Evolutionary conservation across 225 moss, liverwort and hornwort species (phyloP).

Genomic region (Antitrichia curtipendula): DNA sequence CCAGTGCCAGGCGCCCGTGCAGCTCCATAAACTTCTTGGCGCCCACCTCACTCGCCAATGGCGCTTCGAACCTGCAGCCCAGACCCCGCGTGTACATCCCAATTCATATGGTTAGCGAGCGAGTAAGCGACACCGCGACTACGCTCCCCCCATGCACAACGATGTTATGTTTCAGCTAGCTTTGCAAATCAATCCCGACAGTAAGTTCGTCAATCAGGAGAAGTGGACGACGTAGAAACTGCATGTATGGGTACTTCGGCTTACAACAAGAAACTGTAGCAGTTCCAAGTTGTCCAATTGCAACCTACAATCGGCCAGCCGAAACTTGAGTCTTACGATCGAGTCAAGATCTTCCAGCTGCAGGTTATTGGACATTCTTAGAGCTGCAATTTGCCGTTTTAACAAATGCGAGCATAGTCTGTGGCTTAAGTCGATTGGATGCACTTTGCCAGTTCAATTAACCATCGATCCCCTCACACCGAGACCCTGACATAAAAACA

Average conservation of each 20-base stretch:
- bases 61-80: constrained; percentile 8
- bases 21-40: constrained; percentile 27
- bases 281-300: not conserved
- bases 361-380: not conserved
- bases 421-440: not conserved
- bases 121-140: not conserved
- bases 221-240: not conserved
- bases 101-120: not conserved
- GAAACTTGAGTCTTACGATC: not conserved
- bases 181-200: not conserved
- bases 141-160: not conserved
- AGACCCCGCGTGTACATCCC: not conserved
- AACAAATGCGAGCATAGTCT: not conserved
- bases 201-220: not conserved
- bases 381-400: not conserved
- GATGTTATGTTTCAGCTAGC: not conserved
- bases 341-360: not conserved
- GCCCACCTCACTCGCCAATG: constrained; percentile 11
- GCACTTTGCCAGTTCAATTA: not conserved
- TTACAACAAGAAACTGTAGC: not conserved
- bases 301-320: not conserved
- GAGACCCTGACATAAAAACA: not conserved
- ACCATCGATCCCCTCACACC: not conserved
- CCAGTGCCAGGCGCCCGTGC: not conserved
- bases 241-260: not conserved